phyloP scores from a whole-genome alignment of 305 asterid genomes.

The Nicotiana rustica region DNA sequence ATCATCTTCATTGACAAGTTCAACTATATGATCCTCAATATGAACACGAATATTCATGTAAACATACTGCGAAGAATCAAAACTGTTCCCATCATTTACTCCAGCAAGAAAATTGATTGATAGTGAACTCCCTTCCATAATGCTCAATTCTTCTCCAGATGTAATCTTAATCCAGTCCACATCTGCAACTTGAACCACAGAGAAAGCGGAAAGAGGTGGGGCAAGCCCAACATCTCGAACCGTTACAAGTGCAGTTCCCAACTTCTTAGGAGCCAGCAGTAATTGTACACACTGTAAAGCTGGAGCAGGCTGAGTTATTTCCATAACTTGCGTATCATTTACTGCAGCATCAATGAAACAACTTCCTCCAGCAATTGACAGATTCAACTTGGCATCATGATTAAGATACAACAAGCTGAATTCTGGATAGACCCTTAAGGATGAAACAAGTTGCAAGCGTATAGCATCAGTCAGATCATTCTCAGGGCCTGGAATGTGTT shows the following conservation, averaged over 20 bases:
- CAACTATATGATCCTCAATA: constrained; percentile 67
- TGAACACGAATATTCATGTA: constrained; percentile 73
- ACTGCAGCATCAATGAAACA: constrained; percentile 66
- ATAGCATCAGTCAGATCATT: constrained; percentile 73
- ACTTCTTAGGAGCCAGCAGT: constrained; percentile 74
- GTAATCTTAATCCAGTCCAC: constrained; percentile 85
- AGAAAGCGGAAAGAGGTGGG: constrained; percentile 77
- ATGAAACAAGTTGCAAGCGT: constrained; percentile 80
- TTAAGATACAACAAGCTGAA: constrained; percentile 74
- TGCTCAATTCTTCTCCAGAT: constrained; percentile 70
- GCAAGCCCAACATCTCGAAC: constrained; percentile 79
- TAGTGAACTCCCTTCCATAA: constrained; percentile 69
- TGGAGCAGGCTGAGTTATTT: constrained; percentile 54
- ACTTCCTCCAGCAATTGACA: constrained; percentile 88
- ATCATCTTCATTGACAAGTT: constrained; percentile 57
- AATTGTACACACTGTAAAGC: constrained; percentile 67
- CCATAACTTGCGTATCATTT: constrained; percentile 67
- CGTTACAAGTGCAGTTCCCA: constrained; percentile 76
- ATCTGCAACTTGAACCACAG: constrained; percentile 81
- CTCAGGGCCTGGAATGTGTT: constrained; percentile 44
- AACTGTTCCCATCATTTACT: constrained; percentile 64
- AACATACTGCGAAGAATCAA: constrained; percentile 72
- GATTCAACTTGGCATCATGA: constrained; percentile 71
- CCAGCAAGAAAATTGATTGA: constrained; percentile 68
- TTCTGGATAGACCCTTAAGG: constrained; percentile 76